phyloP scores from a whole-genome alignment of 192 early-diverging fungal genomes.

The Backusella psychrophila region DNA sequence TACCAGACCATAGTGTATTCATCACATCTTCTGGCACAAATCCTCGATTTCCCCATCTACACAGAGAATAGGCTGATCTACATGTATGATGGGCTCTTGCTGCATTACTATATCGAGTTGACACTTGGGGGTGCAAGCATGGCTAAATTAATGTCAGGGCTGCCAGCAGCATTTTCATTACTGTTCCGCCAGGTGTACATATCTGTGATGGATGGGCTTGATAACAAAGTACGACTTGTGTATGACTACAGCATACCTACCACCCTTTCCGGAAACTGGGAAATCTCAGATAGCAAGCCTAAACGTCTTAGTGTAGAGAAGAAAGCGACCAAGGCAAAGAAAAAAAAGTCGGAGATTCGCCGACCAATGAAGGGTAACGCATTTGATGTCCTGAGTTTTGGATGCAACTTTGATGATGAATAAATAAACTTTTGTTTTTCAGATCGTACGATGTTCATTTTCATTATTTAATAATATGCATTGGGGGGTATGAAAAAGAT shows the following conservation, averaged over 20 bases:
- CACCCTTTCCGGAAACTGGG: background rate
- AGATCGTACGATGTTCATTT: background rate
- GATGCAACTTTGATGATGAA: conserved; percentile 20
- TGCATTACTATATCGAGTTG: conserved; percentile 14
- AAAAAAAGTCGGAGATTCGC: background rate
- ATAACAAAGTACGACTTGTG: background rate
- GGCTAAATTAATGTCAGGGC: background rate
- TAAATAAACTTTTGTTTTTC: background rate
- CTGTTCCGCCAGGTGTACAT: background rate
- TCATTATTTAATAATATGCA: background rate
- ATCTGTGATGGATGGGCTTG: background rate
- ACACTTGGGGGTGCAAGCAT: conserved; percentile 5
- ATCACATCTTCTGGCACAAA: conserved; percentile 39
- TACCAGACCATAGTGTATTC: conserved; percentile 38
- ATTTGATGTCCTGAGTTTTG: conserved; percentile 20
- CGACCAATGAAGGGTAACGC: conserved; percentile 4
- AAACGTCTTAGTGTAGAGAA: background rate
- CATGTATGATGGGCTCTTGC: conserved; percentile 17
- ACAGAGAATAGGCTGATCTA: conserved; percentile 9
- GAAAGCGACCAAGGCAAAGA: background rate
- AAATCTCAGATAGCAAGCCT: conserved; percentile 1
- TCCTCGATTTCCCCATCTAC: conserved; percentile 24
- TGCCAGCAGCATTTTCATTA: background rate
- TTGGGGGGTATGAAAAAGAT: background rate
- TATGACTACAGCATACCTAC: conserved; percentile 2